These are phyloP conservation scores for Trypanosoma congolense DNA, from an alignment of 208 protist species.

Conservation along the genomic window DNA sequence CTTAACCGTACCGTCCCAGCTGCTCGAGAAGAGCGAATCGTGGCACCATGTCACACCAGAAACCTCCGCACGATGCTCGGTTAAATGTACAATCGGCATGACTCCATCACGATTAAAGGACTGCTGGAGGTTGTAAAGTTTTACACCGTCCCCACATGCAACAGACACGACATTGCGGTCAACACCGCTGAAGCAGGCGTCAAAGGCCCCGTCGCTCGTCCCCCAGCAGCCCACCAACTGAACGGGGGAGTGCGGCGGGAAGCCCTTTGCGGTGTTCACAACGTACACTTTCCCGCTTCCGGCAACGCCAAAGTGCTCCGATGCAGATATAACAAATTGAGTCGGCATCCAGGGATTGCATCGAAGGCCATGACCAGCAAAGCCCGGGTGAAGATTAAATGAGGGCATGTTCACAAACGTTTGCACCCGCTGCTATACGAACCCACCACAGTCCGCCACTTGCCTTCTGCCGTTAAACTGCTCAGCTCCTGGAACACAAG, in stretches of 20 bases:
- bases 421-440: too few relatives aligned
- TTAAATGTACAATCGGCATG: constrained; percentile 68
- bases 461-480: too few relatives aligned
- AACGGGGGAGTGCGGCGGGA: constrained; percentile 46
- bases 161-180: constrained; percentile 74
- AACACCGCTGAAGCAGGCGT: constrained; percentile 80
- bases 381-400: constrained; percentile 80
- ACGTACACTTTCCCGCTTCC: constrained; percentile 88
- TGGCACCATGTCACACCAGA: constrained; percentile 78
- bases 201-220: constrained; percentile 80
- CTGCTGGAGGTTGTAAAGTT: constrained; percentile 78
- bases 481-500: too few relatives aligned
- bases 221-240: constrained; percentile 74
- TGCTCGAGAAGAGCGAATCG: constrained; percentile 72
- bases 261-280: constrained; percentile 56
- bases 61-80: constrained; percentile 79
- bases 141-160: constrained; percentile 84
- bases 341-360: constrained; percentile 81
- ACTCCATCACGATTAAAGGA: constrained; percentile 69
- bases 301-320: constrained; percentile 84
- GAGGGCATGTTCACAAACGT: constrained; percentile 87
- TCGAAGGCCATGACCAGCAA: constrained; percentile 75
- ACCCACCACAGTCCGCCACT: too few relatives aligned
- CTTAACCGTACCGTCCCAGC: constrained; percentile 82
- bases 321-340: constrained; percentile 66